A percentile compares a stretch with the other conserved stretches of the same genome.
phyloP scores from a whole-genome alignment of 441 rosid genomes.

The California macrophylla region DNA sequence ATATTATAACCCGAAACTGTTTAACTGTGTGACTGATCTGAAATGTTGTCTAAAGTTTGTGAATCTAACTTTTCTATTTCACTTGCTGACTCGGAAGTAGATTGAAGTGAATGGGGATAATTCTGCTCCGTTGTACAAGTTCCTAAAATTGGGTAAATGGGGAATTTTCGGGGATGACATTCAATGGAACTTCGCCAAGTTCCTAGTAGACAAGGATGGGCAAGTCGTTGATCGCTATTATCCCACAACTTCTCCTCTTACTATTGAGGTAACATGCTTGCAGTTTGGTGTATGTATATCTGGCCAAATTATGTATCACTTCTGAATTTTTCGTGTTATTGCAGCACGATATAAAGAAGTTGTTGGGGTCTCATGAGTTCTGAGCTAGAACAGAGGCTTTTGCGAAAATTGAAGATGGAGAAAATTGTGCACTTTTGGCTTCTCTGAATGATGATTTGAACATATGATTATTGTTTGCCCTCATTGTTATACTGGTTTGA shows the following conservation, averaged over 20 bases:
- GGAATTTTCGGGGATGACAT: conserved; percentile 82
- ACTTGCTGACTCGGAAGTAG: conserved; percentile 20
- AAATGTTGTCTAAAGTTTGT: background rate
- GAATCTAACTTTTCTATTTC: background rate
- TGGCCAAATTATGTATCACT: background rate
- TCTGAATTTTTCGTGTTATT: background rate
- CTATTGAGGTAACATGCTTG: conserved; percentile 42
- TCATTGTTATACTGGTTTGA: too few relatives aligned
- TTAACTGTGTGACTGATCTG: too few relatives aligned
- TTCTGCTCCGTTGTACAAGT: conserved; percentile 60
- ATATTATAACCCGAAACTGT: too few relatives aligned
- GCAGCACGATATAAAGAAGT: conserved; percentile 48
- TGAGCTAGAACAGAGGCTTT: background rate
- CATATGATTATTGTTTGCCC: too few relatives aligned
- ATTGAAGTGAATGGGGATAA: conserved; percentile 73
- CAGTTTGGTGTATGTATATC: background rate
- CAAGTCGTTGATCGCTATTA: conserved; percentile 64
- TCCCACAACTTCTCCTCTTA: conserved; percentile 73
- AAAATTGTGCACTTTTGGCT: background rate
- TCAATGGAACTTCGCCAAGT: conserved; percentile 91
- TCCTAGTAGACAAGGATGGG: conserved; percentile 59
- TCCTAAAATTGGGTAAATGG: conserved; percentile 77
- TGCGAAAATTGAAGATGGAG: background rate
- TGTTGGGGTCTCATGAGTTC: conserved; percentile 28
- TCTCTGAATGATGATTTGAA: too few relatives aligned